Conservation (phyloP, 164 flowering plant species). For the Platanus orientalis region DNA sequence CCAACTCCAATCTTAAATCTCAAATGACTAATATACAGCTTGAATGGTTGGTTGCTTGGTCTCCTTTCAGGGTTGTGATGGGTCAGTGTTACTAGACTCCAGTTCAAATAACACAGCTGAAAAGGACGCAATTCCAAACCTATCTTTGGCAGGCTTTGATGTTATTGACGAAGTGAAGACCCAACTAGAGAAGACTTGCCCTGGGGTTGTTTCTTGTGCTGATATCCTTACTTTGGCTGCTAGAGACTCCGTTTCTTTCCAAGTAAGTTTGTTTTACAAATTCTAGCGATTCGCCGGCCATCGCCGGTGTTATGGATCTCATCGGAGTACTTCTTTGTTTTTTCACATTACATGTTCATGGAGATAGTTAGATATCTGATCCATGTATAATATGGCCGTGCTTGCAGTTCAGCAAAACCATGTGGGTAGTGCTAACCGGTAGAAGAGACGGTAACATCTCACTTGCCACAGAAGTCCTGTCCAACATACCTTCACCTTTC, state of each 20-base stretch:
- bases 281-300: not conserved
- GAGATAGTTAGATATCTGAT: too few relatives aligned
- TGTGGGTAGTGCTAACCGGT: slow-evolving; percentile 56
- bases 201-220: slow-evolving; percentile 58
- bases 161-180: slow-evolving; percentile 39
- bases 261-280: slow-evolving; percentile 23
- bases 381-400: not conserved
- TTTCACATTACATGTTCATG: too few relatives aligned
- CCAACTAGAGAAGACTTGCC: slow-evolving; percentile 31
- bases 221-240: slow-evolving; percentile 68
- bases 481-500: slow-evolving; percentile 43
- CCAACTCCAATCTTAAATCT: not conserved
- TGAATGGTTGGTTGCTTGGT: not conserved
- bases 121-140: slow-evolving; percentile 37
- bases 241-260: slow-evolving; percentile 57
- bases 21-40: not conserved
- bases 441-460: slow-evolving; percentile 62
- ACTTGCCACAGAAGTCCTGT: slow-evolving; percentile 26
- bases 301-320: too few relatives aligned
- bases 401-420: slow-evolving; percentile 32
- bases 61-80: slow-evolving; percentile 55
- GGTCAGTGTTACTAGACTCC: slow-evolving; percentile 41
- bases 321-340: too few relatives aligned
- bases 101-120: slow-evolving; percentile 27
- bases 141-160: slow-evolving; percentile 32